Percentiles rank a stretch among this genome's conserved stretches.
These are phyloP conservation scores for Dioszegia aurantiaca DNA, from an alignment of 768 basidiomycete species.

Conservation along the genomic window DNA sequence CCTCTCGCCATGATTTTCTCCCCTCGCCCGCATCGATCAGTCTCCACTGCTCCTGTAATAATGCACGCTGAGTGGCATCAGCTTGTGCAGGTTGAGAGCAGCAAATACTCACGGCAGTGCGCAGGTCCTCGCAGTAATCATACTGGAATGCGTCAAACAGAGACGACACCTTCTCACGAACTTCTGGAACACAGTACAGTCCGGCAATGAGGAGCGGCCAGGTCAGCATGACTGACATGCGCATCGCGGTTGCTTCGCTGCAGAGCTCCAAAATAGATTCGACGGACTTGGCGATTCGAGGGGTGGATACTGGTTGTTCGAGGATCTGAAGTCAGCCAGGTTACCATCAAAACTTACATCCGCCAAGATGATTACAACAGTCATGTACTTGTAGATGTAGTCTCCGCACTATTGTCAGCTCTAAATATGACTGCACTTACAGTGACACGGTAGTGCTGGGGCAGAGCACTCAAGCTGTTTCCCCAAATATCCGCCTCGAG, in stretches of 20 bases:
- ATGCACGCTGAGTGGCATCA: slow-evolving; percentile 7
- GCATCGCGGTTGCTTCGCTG: slow-evolving; percentile 38
- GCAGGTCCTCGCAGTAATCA: slow-evolving; percentile 35
- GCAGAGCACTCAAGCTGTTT: slow-evolving; percentile 25
- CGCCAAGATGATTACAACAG: slow-evolving; percentile 24
- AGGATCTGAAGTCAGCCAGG: slow-evolving; percentile 20
- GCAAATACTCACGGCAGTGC: slow-evolving; percentile 24
- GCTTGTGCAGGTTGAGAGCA: neutral
- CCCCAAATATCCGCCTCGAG: slow-evolving; percentile 43
- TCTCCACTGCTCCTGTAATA: slow-evolving; percentile 31
- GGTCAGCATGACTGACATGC: slow-evolving; percentile 39
- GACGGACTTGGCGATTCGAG: slow-evolving; percentile 24
- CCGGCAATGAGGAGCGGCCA: slow-evolving; percentile 43
- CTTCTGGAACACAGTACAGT: slow-evolving; percentile 18
- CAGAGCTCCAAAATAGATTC: slow-evolving; percentile 37
- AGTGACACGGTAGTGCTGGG: slow-evolving; percentile 31
- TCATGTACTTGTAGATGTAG: slow-evolving; percentile 40
- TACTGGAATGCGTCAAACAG: slow-evolving; percentile 24
- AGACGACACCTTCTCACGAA: slow-evolving; percentile 19
- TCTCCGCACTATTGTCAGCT: slow-evolving; percentile 20
- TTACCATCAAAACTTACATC: slow-evolving; percentile 21
- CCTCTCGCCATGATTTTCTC: slow-evolving; percentile 22
- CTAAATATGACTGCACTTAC: slow-evolving; percentile 14
- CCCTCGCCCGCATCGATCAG: slow-evolving; percentile 23
- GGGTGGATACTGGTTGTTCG: slow-evolving; percentile 27